These are phyloP conservation scores for Pelargonium cotyledonis DNA, from an alignment of 441 rosid species.

Conservation along the genomic window DNA sequence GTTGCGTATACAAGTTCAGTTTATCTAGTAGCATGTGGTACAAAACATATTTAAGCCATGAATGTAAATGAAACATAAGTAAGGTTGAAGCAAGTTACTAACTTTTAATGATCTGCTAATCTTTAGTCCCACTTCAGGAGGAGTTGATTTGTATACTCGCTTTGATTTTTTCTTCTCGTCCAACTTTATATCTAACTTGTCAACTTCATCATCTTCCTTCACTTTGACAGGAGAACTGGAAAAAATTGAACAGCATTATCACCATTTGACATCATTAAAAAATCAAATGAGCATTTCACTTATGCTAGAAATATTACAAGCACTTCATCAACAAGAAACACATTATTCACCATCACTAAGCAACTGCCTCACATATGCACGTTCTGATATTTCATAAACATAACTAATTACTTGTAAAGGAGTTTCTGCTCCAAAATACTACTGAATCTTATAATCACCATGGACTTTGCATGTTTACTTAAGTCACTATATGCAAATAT, in stretches of 20 bases:
- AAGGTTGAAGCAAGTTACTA: slow-evolving; percentile 33
- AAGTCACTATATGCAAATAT: no score
- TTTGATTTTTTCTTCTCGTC: slow-evolving; percentile 60
- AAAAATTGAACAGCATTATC: neutral
- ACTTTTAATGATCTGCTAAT: slow-evolving; percentile 86
- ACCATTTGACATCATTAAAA: neutral
- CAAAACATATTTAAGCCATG: neutral
- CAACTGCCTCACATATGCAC: neutral
- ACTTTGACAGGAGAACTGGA: slow-evolving; percentile 80
- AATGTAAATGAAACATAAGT: neutral
- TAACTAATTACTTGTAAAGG: neutral
- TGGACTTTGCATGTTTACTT: no score
- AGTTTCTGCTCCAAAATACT: neutral
- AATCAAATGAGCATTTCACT: slow-evolving; percentile 9
- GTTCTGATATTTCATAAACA: neutral
- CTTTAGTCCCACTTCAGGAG: slow-evolving; percentile 95
- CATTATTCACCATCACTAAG: neutral
- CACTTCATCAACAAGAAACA: neutral
- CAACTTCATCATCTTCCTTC: slow-evolving; percentile 90
- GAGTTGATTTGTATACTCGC: slow-evolving; percentile 64
- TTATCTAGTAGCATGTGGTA: neutral
- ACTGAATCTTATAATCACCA: neutral
- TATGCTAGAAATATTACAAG: neutral
- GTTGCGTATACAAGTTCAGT: neutral
- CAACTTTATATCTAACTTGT: slow-evolving; percentile 75